Evolutionary conservation across 2,329 filamentous ascomycete genomes (phyloP).

Genomic region (Aspergillus sp.): DNA sequence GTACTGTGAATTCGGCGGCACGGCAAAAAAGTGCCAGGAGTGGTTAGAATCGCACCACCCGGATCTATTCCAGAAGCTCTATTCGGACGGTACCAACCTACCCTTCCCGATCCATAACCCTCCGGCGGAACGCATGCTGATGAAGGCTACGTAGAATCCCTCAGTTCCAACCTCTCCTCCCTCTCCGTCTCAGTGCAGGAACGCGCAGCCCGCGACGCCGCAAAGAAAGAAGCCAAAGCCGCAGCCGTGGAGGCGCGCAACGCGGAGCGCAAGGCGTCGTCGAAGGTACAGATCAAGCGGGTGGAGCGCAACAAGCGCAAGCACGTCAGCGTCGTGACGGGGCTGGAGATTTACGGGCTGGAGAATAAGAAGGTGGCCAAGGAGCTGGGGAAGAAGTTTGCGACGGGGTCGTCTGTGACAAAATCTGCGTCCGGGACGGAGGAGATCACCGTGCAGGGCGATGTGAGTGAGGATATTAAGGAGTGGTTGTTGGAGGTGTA

Average conservation of each 20-base stretch:
- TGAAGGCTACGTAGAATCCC: slow-evolving; percentile 56
- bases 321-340: slow-evolving; percentile 87
- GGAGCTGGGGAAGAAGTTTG: slow-evolving; percentile 98
- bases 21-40: slow-evolving; percentile 93
- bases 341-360: slow-evolving; percentile 83
- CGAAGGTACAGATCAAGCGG: slow-evolving; percentile 86
- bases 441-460: slow-evolving; percentile 96
- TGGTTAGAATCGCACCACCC: slow-evolving; percentile 80
- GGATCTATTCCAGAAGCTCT: slow-evolving; percentile 72
- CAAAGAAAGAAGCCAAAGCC: slow-evolving; percentile 95
- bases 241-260: slow-evolving; percentile 81
- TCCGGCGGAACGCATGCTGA: neutral
- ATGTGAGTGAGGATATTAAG: slow-evolving; percentile 90
- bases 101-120: neutral
- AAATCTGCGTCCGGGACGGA: slow-evolving; percentile 83
- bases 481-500: slow-evolving; percentile 90
- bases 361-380: slow-evolving; percentile 96
- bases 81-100: slow-evolving; percentile 68
- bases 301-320: slow-evolving; percentile 99
- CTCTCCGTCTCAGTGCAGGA: slow-evolving; percentile 90
- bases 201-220: slow-evolving; percentile 90
- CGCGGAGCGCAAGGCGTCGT: slow-evolving; percentile 75
- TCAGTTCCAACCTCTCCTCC: slow-evolving; percentile 78
- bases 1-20: slow-evolving; percentile 99
- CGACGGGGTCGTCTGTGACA: slow-evolving; percentile 87